Evolutionary conservation across 2,329 filamentous ascomycete genomes (phyloP), one percentile per base, ranked within the genome.

Genomic region (Epichloe sibirici): DNA sequence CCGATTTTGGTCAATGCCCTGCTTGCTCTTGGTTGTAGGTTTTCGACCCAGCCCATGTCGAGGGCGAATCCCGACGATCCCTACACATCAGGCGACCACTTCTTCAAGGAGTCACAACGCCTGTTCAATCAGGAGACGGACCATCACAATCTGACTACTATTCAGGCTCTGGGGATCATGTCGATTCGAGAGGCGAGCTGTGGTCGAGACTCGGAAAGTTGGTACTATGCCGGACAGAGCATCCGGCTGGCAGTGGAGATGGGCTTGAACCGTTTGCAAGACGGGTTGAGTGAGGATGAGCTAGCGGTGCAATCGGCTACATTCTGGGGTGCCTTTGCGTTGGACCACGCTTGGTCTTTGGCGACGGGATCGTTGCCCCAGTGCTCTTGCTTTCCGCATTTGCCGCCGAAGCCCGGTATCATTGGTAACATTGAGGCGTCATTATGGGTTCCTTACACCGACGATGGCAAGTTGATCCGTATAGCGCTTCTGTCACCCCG

Each of bases 161-260:
- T 87, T 45, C 86, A 90, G 68, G 85, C 86, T 1, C 69, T 90
- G 17, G 84, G 84, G 5, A 78, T 90, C 59, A 86, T 90, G 83
- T 83, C 83, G 5, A 81, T 88, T 57, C 73, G 85, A 43, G 85
- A 90, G 67, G 83, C 82, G 3, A 88, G 84, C 61, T 83, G 81
- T 57, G 85, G 85, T 0, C 75, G 85, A 37, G 83, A 88, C 60
- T 86, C 82, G 34, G 81, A 84, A 57, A 86, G 84, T 49, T 88
- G 85, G 74, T 85, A 80, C 53, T 85, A 86, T 57, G 80, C 82
- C 2, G 85, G 85, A 1, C 81, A 87, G 63, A 87, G 83, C 60
- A 80, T 88, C 53, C 77, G 83, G 4, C 75, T 89, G 56, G 84
- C 83, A 34, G 73, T 88, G 39, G 86, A 88, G 63, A 81, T 88